phyloP scores from a whole-genome alignment of 192 early-diverging fungal species.

The Chytriomyces sp. region DNA sequence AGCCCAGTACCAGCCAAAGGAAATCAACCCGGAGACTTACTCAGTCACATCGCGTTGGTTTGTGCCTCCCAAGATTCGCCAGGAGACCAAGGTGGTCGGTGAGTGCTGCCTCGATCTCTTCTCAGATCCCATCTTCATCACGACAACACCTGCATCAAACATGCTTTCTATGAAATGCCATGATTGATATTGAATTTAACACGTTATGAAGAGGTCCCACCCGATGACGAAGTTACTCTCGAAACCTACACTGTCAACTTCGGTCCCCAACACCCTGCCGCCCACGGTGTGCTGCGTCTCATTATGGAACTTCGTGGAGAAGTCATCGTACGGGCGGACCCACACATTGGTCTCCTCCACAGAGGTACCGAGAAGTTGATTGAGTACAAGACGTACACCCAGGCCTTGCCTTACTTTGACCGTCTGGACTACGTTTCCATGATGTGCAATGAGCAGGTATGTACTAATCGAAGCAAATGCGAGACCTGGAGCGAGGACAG shows the following conservation, averaged over 20 bases:
- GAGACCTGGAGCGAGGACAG: background rate
- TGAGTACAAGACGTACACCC: conserved; percentile 98
- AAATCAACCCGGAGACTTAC: conserved; percentile 47
- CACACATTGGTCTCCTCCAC: conserved; percentile 96
- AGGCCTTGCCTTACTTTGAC: conserved; percentile 98
- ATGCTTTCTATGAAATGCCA: background rate
- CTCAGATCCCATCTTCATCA: background rate
- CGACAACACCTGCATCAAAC: background rate
- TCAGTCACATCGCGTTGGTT: conserved; percentile 53
- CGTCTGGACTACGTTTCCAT: conserved; percentile 97
- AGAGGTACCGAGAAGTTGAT: conserved; percentile 99
- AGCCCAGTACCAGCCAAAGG: conserved; percentile 17
- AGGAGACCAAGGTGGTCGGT: conserved; percentile 44
- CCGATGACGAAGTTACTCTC: conserved; percentile 52
- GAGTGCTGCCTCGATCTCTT: background rate
- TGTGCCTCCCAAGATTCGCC: conserved; percentile 56
- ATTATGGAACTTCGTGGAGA: conserved; percentile 94
- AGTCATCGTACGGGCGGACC: conserved; percentile 89
- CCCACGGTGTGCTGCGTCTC: conserved; percentile 92
- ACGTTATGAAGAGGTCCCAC: conserved; percentile 52
- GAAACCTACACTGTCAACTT: conserved; percentile 97
- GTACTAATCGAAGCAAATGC: background rate
- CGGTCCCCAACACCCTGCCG: conserved; percentile 99
- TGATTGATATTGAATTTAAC: background rate
- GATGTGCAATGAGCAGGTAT: conserved; percentile 91